Percentiles rank a stretch among this genome's conserved stretches.
Conservation (phyloP, 768 basidiomycete species). For the Grammothele lineata region DNA sequence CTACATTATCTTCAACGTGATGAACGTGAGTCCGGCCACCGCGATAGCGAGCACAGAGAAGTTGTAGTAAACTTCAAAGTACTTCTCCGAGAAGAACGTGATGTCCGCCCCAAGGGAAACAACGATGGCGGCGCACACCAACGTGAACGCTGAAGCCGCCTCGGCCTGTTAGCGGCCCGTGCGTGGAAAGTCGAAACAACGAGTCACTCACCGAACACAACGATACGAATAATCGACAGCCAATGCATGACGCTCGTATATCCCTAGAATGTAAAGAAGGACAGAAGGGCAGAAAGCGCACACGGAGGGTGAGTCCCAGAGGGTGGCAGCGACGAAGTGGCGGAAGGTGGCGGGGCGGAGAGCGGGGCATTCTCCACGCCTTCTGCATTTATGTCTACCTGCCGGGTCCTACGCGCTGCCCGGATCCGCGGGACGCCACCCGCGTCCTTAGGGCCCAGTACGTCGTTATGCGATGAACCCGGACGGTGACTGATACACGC, state of each 20-base stretch:
- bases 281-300: background rate
- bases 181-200: too few species aligned
- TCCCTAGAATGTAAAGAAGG: background rate
- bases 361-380: too few species aligned
- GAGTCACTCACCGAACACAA: slow-evolving; percentile 10
- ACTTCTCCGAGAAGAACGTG: slow-evolving; percentile 7
- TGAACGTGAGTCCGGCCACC: slow-evolving; percentile 16
- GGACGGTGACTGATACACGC: too few species aligned
- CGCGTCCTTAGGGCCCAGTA: too few species aligned
- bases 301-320: too few species aligned
- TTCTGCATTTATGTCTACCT: too few species aligned
- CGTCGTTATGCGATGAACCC: too few species aligned
- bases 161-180: too few species aligned
- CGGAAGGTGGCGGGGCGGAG: too few species aligned
- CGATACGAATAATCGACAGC: slow-evolving; percentile 11
- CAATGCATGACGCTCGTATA: background rate
- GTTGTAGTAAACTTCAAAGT: slow-evolving; percentile 6
- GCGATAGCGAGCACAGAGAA: slow-evolving; percentile 20
- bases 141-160: slow-evolving; percentile 6
- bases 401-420: too few species aligned
- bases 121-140: slow-evolving; percentile 11
- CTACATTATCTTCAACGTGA: slow-evolving; percentile 18
- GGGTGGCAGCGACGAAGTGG: too few species aligned
- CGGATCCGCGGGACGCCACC: too few species aligned
- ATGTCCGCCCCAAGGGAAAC: slow-evolving; percentile 8